Conservation (phyloP, 306 rosid species). For the Ochetophila trinervis region DNA sequence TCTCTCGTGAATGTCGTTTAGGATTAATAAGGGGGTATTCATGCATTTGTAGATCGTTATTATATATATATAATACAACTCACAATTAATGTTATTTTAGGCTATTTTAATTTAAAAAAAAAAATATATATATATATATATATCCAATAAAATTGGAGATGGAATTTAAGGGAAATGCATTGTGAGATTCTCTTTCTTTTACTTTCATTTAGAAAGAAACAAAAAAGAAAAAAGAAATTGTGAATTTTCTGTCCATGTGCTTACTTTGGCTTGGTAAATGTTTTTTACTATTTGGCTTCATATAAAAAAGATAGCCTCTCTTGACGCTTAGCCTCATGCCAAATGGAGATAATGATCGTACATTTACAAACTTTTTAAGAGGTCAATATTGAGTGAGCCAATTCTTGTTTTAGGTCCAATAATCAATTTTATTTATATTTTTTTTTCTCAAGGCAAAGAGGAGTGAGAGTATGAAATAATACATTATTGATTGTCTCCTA, state of each 20-base stretch:
- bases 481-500: conserved; percentile 5
- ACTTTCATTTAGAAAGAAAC: not conserved
- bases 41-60: too few relatives aligned
- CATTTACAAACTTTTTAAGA: not conserved
- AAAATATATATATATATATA: too few relatives aligned
- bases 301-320: not conserved
- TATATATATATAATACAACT: too few relatives aligned
- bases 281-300: not conserved
- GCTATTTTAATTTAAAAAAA: too few relatives aligned
- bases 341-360: not conserved
- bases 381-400: conserved; percentile 7
- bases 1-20: too few relatives aligned
- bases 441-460: not conserved
- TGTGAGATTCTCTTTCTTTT: not conserved
- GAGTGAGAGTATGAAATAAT: not conserved
- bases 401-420: conserved; percentile 8
- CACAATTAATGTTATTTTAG: too few relatives aligned
- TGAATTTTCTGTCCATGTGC: not conserved
- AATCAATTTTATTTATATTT: not conserved
- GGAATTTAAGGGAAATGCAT: not conserved
- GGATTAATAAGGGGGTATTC: too few relatives aligned
- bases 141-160: too few relatives aligned
- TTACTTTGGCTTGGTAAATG: conserved; percentile 7
- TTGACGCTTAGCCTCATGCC: conserved; percentile 11
- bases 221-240: not conserved